Conservation (phyloP, 768 basidiomycete species). For the Lactarius vividus region DNA sequence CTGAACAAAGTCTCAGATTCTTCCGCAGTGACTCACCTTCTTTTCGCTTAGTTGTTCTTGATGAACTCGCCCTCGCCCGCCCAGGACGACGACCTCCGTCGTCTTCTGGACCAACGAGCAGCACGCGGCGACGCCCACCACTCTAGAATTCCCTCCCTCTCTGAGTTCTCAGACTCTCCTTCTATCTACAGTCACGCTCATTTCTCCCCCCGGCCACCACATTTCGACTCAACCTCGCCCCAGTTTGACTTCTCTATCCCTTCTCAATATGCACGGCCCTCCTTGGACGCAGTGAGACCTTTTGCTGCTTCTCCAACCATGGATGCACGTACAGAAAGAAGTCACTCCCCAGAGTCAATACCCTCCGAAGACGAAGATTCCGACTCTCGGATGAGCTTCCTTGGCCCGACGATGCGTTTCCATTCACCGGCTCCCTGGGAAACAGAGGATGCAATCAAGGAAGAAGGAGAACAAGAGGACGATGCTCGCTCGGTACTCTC, state of each 20-base stretch:
- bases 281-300: constrained; percentile 25
- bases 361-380: constrained; percentile 45
- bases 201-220: constrained; percentile 50
- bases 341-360: constrained; percentile 26
- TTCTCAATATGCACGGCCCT: constrained; percentile 22
- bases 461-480: constrained; percentile 48
- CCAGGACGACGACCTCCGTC: constrained; percentile 48
- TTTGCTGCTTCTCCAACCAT: constrained; percentile 32
- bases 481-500: constrained; percentile 34
- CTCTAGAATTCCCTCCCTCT: constrained; percentile 51
- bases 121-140: constrained; percentile 47
- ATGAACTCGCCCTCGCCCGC: constrained; percentile 38
- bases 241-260: constrained; percentile 34
- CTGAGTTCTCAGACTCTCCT: constrained; percentile 63
- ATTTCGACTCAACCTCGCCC: constrained; percentile 32
- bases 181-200: constrained; percentile 64
- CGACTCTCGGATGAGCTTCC: constrained; percentile 59
- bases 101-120: constrained; percentile 53
- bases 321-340: constrained; percentile 27
- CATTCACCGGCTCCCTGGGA: constrained; percentile 86
- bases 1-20: neutral
- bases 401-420: constrained; percentile 82
- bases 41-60: constrained; percentile 38
- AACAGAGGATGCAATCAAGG: constrained; percentile 47
- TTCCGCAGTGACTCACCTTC: constrained; percentile 16